A percentile compares a stretch with the other conserved stretches of the same genome.
Conservation (phyloP, 2,329 filamentous ascomycete genomes). For the Leptographium galeiforme region DNA sequence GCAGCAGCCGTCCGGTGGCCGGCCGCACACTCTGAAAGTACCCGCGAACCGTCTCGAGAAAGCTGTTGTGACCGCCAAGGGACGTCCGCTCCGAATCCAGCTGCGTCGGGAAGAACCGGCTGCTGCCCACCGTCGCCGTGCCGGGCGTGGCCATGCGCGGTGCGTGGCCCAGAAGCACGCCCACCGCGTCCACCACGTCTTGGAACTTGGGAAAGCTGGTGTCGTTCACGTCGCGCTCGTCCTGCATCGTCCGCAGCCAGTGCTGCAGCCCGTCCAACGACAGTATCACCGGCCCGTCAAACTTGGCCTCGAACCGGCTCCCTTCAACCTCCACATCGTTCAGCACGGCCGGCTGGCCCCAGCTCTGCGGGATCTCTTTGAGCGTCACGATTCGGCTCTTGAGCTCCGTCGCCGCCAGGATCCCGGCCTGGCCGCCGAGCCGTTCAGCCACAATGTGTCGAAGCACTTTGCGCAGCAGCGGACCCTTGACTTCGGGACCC, state of each 20-base stretch:
- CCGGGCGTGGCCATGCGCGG: slow-evolving; percentile 22
- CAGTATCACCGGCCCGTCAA: slow-evolving; percentile 26
- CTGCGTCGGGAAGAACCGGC: slow-evolving; percentile 34
- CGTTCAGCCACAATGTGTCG: slow-evolving; percentile 21
- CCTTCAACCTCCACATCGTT: slow-evolving; percentile 6
- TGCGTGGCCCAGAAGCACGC: slow-evolving; percentile 33
- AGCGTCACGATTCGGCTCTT: slow-evolving; percentile 10
- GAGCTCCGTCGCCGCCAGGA: slow-evolving; percentile 14
- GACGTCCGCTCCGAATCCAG: slow-evolving; percentile 13
- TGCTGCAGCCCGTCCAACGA: slow-evolving; percentile 26
- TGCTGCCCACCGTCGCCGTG: slow-evolving; percentile 29
- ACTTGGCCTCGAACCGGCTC: slow-evolving; percentile 19
- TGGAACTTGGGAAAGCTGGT: slow-evolving; percentile 33
- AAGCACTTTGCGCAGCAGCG: slow-evolving; percentile 9
- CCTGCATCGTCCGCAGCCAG: slow-evolving; percentile 30
- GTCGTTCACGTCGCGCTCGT: slow-evolving; percentile 20
- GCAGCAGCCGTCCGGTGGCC: slow-evolving; percentile 37
- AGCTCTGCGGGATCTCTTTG: not conserved
- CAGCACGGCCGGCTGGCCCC: slow-evolving; percentile 1
- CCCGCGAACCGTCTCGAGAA: slow-evolving; percentile 28
- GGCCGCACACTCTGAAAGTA: slow-evolving; percentile 43
- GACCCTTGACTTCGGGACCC: slow-evolving; percentile 8
- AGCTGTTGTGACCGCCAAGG: slow-evolving; percentile 14
- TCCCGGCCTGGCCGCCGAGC: slow-evolving; percentile 13
- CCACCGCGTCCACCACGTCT: slow-evolving; percentile 36